These are phyloP conservation scores for Pichia scutulata DNA, from an alignment of 805 yeast species.

Conservation along the genomic window DNA sequence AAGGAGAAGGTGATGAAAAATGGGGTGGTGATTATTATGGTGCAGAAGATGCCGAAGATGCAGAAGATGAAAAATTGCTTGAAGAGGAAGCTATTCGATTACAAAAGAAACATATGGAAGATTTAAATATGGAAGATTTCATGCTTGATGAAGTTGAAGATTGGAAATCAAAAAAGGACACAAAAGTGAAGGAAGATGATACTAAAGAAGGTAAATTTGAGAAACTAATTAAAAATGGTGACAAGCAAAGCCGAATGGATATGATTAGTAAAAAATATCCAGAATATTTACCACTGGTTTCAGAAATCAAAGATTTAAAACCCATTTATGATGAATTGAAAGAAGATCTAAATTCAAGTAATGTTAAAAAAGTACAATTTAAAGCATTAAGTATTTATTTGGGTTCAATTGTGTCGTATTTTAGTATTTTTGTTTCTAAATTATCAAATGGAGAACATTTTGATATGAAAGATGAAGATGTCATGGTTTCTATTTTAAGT, in stretches of 20 bases:
- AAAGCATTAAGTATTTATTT: slow-evolving; percentile 73
- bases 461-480: slow-evolving; percentile 76
- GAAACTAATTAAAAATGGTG: slow-evolving; percentile 20
- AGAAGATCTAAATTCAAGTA: slow-evolving; percentile 21
- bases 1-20: slow-evolving; percentile 28
- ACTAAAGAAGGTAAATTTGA: slow-evolving; percentile 36
- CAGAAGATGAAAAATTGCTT: slow-evolving; percentile 66
- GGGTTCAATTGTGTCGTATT: slow-evolving; percentile 70
- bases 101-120: slow-evolving; percentile 73
- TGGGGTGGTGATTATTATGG: slow-evolving; percentile 53
- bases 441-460: slow-evolving; percentile 41
- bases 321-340: slow-evolving; percentile 34
- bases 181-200: slow-evolving; percentile 36
- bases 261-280: slow-evolving; percentile 63
- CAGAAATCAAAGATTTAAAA: slow-evolving; percentile 45
- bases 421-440: slow-evolving; percentile 62
- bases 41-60: slow-evolving; percentile 63
- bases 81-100: slow-evolving; percentile 84
- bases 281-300: slow-evolving; percentile 70
- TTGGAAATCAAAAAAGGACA: slow-evolving; percentile 48
- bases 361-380: slow-evolving; percentile 42
- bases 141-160: slow-evolving; percentile 76
- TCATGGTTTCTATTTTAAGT: slow-evolving; percentile 79
- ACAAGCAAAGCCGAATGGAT: slow-evolving; percentile 36
- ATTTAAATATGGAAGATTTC: slow-evolving; percentile 66